Evolutionary conservation across 192 early-diverging fungal genomes (phyloP), one percentile per base, ranked within the genome.

Genomic region (Coemansia sp.): DNA sequence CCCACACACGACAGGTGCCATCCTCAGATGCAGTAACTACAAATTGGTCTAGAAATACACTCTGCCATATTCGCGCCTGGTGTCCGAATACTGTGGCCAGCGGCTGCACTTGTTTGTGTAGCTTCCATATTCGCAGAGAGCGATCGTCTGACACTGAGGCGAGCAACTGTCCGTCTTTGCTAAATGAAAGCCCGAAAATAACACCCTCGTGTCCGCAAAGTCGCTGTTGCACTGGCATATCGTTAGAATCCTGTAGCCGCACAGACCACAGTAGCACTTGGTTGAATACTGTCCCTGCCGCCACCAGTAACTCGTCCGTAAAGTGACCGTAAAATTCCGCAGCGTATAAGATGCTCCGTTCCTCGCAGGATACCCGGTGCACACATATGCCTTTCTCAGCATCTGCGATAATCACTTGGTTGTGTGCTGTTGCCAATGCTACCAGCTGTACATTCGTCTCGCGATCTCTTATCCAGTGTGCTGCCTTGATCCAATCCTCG

Each of bases 231-330:
- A 46, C 39, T 46, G 39, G 39, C 0, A 46, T 46, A 46, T 17
- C 17, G n/a, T 39, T 56, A 27, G 51, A 6, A 33, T 51, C 24
- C 19, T 4, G n/a, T 7, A 29, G 1, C 11, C 11, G 17, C 22
- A 54, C 27, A 29, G n/a, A 2, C 91, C 92, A 93, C 4, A 93
- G 54, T 59, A 91, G 74, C 0, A 92, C 87, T 51, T 94, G 84
- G 76, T 92, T 93, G 71, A 93, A 94, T 8, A 93, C 92, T 6
- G 94, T 95, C 0, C 94, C 94, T 0, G 87, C 87, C 0, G 89
- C 90, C 9, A 94, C 75, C 14, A 74, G 64, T 5, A 93, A 53
- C 0, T 66, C 70, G 10, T 74, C 78, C 8, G 75, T 36, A 0
- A 80, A 85, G 5, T 68, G 59, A n/a, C 89, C 89, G 62, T 80